phyloP scores from a whole-genome alignment of 2,329 filamentous ascomycete genomes.

The Coniochaeta ligniaria region DNA sequence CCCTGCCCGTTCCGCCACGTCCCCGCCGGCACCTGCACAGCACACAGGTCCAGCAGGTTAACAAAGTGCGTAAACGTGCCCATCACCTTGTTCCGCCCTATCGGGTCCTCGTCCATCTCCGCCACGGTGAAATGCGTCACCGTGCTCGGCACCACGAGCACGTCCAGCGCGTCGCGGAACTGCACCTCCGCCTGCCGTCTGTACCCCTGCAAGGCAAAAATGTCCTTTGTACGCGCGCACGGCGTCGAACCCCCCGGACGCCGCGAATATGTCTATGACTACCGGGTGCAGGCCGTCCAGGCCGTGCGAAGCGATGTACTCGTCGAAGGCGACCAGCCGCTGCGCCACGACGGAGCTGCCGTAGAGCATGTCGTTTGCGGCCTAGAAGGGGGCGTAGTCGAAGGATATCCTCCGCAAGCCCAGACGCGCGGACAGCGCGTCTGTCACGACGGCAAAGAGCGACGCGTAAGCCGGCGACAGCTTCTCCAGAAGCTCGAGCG shows the following conservation, averaged over 20 bases:
- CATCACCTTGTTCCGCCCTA: background rate
- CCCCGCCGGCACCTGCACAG: constrained; percentile 1
- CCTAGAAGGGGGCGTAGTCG: constrained; percentile 1
- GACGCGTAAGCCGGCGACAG: background rate
- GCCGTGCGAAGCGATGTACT: constrained; percentile 1
- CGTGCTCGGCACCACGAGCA: constrained; percentile 3
- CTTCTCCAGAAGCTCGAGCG: constrained; percentile 30
- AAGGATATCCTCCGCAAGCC: background rate
- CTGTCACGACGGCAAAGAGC: background rate
- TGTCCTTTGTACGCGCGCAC: constrained; percentile 24
- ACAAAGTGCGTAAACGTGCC: constrained; percentile 4
- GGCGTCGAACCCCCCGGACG: constrained; percentile 2
- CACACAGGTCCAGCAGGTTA: constrained; percentile 4
- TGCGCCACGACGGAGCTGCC: constrained; percentile 4
- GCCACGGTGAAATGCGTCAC: constrained; percentile 1
- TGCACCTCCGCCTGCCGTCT: background rate
- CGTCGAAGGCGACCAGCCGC: constrained; percentile 3
- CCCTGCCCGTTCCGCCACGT: constrained; percentile 1
- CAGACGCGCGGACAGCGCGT: background rate
- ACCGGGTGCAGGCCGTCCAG: constrained; percentile 2
- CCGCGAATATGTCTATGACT: background rate
- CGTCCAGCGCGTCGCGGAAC: constrained; percentile 1
- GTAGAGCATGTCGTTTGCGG: constrained; percentile 5
- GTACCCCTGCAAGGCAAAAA: background rate
- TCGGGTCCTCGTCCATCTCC: constrained; percentile 1